phyloP scores from a whole-genome alignment of 345 rosid species.

The Ceriops zippeliana region DNA sequence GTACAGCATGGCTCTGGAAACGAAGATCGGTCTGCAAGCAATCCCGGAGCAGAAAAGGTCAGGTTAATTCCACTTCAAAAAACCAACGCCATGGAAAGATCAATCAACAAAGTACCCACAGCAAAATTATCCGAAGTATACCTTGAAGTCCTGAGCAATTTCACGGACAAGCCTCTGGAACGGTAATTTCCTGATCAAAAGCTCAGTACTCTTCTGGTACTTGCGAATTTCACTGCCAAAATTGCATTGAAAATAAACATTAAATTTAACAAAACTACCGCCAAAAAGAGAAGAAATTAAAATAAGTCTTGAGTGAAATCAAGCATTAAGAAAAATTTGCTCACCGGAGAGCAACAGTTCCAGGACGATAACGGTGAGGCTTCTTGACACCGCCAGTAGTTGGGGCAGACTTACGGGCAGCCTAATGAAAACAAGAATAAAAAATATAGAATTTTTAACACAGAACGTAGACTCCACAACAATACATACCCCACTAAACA shows the following conservation, averaged over 20 bases:
- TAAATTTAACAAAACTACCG: background rate
- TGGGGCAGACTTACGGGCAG: conserved; percentile 26
- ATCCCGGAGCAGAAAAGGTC: background rate
- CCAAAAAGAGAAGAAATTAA: background rate
- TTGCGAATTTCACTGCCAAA: conserved; percentile 17
- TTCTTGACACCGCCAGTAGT: conserved; percentile 22
- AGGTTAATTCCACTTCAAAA: background rate
- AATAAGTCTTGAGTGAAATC: background rate
- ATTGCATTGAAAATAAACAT: background rate
- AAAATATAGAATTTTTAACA: too few species aligned
- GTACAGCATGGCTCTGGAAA: conserved; percentile 22
- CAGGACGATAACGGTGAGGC: conserved; percentile 24
- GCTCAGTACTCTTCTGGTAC: conserved; percentile 22
- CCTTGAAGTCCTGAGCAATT: conserved; percentile 25
- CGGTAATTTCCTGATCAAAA: conserved; percentile 16
- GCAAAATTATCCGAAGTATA: background rate
- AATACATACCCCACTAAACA: background rate
- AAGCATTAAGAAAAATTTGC: background rate
- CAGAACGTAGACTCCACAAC: too few species aligned
- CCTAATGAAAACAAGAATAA: background rate
- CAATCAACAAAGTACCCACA: background rate
- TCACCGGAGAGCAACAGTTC: conserved; percentile 25
- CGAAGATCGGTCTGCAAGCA: conserved; percentile 20
- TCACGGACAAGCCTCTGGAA: conserved; percentile 27
- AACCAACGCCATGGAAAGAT: background rate